Evolutionary conservation across 1,284 basidiomycete genomes (phyloP), one percentile per base, ranked within the genome.

Genomic region (Fomitopsis palustris): DNA sequence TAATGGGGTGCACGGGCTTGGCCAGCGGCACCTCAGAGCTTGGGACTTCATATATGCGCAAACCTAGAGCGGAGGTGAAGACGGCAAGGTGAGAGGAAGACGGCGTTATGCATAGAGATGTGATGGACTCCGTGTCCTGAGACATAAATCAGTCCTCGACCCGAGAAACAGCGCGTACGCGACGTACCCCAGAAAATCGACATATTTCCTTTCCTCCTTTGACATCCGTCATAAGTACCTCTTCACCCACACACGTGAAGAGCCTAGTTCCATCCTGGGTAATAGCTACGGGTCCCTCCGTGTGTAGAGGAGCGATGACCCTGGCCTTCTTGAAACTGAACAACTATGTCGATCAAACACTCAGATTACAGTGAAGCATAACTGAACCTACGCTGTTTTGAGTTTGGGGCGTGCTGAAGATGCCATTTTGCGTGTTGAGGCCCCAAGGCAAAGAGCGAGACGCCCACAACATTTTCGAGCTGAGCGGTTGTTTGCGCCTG

Each of bases 211-310:
- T 74, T 4, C 95, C 95, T 37, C 82, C 86, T 33, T 79, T 75
- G 10, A 95, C 78, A 65, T 96, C 87, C 10, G 95, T 96, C 54
- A 96, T 75, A 19, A 96, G 70, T 1, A 92, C 88, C 63, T 95
- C 88, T 68, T 97, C 93, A 54, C 86, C 88, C 53, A 98, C 85
- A 62, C 94, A 95, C 35, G 94, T 93, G 56, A 96, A 83, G 31
- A 98, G 81, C 72, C 82, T 86, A 53, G 78, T 77, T 47, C 93
- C 95, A 79, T 98, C 93, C 56, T 80, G 75, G 4, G 92, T 88
- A 45, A 95, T 77, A 10, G 93, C 85, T 38, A 95, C 87, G 7
- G 93, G 90, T 29, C 96, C 96, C 53, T 86, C 86, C 0, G 94
- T 97, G 71, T 96, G 93, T 56, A 97, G 77, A 4, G 96, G 95